Percentiles rank a stretch among this genome's conserved stretches.
These are phyloP conservation scores for Daldinia bambusicola DNA, from an alignment of 495 filamentous ascomycete species.

Conservation along the genomic window DNA sequence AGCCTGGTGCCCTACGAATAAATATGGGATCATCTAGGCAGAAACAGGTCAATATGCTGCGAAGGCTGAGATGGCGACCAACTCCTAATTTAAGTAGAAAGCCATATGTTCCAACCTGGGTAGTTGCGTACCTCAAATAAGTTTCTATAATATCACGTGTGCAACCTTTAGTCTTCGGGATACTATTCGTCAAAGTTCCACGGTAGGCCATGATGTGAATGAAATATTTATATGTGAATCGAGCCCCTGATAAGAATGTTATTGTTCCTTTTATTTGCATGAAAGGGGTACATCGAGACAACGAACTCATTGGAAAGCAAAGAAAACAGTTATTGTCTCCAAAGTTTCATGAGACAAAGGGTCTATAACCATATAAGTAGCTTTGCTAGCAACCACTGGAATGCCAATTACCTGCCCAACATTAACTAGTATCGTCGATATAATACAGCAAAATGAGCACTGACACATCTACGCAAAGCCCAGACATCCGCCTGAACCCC, in stretches of 20 bases:
- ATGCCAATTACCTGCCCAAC: neutral
- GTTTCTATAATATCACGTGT: too few species aligned
- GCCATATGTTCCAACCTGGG: too few species aligned
- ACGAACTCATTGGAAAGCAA: neutral
- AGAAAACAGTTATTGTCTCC: neutral
- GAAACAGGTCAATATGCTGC: too few species aligned
- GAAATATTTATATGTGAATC: neutral
- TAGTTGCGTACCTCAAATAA: too few species aligned
- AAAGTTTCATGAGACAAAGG: constrained; percentile 8
- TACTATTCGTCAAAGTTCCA: neutral
- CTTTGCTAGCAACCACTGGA: neutral
- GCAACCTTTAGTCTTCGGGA: neutral
- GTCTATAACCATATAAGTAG: constrained; percentile 5
- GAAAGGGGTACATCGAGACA: neutral
- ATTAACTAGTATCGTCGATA: neutral
- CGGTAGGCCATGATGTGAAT: neutral
- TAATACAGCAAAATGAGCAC: constrained; percentile 11
- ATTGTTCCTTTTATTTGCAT: neutral
- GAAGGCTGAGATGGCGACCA: too few species aligned
- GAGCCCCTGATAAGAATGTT: neutral
- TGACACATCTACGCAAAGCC: neutral
- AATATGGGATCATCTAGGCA: too few species aligned
- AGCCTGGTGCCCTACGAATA: too few species aligned
- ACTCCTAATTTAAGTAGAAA: too few species aligned
- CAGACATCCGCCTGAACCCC: neutral